Percentiles rank a stretch among this genome's conserved stretches.
Conservation (phyloP, 1,284 basidiomycete species). For the Pyrrhoderma noxium region DNA sequence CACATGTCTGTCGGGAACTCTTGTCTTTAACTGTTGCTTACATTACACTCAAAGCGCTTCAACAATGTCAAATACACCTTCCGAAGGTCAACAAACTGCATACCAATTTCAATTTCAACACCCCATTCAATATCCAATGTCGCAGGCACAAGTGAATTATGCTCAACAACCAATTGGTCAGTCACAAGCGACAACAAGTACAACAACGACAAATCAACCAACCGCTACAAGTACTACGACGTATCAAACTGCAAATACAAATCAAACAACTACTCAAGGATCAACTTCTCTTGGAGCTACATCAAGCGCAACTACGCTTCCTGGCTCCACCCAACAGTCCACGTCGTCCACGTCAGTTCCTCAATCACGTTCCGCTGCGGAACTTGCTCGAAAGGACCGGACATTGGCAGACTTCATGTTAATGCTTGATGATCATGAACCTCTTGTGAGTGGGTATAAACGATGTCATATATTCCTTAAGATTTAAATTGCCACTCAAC, state of each 20-base stretch:
- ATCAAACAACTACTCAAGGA: neutral
- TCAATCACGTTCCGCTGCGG: constrained; percentile 60
- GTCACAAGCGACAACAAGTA: constrained; percentile 4
- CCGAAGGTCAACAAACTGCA: constrained; percentile 4
- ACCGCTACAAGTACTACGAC: neutral
- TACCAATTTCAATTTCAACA: constrained; percentile 15
- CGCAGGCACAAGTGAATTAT: constrained; percentile 6
- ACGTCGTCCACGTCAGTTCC: constrained; percentile 6
- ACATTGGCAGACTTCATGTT: constrained; percentile 92
- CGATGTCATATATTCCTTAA: neutral
- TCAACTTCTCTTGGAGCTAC: neutral
- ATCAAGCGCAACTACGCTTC: neutral
- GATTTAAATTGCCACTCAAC: neutral
- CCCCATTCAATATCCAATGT: constrained; percentile 12
- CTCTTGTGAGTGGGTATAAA: constrained; percentile 55
- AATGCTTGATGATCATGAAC: constrained; percentile 96
- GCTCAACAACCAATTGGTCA: neutral
- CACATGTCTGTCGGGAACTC: no score
- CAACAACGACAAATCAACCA: constrained; percentile 4
- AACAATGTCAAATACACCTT: constrained; percentile 10
- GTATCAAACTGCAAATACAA: neutral
- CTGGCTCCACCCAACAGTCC: constrained; percentile 3
- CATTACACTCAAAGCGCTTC: no score
- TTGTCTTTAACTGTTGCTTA: no score
- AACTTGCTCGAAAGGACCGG: constrained; percentile 81